These are phyloP conservation scores for Delitschia confertaspora DNA, from an alignment of 495 filamentous ascomycete species.

Conservation along the genomic window DNA sequence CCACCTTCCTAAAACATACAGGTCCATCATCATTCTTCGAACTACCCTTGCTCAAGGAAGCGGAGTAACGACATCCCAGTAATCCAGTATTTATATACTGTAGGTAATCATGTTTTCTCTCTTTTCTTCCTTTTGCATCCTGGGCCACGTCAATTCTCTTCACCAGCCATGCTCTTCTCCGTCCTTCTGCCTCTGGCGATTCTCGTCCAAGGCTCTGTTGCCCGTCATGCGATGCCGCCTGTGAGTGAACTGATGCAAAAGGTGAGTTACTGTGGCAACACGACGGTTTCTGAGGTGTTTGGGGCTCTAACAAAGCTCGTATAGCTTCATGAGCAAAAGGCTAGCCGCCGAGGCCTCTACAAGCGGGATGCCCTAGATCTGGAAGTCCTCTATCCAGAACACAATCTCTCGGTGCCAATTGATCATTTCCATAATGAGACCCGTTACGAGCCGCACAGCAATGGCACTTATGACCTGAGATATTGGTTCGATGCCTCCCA, in stretches of 20 bases:
- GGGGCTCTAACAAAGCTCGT: too few relatives aligned
- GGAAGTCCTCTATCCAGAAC: conserved; percentile 42
- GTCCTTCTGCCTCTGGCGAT: not conserved
- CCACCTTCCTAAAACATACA: too few relatives aligned
- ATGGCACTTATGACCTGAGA: conserved; percentile 50
- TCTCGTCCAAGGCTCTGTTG: not conserved
- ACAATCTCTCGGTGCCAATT: conserved; percentile 58
- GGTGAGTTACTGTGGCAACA: conserved; percentile 1
- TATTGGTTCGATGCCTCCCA: conserved; percentile 65
- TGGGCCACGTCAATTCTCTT: too few relatives aligned
- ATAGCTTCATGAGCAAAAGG: not conserved
- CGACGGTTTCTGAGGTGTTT: not conserved
- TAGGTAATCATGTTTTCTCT: too few relatives aligned
- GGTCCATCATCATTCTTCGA: too few relatives aligned
- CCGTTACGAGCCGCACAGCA: conserved; percentile 57
- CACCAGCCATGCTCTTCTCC: not conserved
- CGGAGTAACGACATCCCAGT: too few relatives aligned
- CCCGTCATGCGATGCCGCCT: not conserved
- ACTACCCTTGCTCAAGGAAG: too few relatives aligned
- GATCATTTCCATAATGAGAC: conserved; percentile 70
- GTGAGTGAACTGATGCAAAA: conserved; percentile 2
- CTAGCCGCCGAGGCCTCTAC: not conserved
- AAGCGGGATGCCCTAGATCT: conserved; percentile 36
- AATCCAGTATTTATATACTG: too few relatives aligned
- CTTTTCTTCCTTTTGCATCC: too few relatives aligned